Base-by-base conservation (phyloP, 768 basidiomycete genomes). In the Lentinula boryana region DNA sequence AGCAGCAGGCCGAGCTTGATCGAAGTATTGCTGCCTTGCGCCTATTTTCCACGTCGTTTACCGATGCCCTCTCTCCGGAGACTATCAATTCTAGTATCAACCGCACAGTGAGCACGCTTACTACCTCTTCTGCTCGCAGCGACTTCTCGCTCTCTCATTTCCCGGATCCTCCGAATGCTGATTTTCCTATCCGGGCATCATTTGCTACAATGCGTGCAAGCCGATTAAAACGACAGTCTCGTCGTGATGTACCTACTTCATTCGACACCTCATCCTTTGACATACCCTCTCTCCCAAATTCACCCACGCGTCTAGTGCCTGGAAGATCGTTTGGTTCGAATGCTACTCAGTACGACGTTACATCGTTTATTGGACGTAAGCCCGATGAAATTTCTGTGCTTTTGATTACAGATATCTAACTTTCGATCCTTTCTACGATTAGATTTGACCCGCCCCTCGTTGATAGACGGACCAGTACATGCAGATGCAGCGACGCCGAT, bases 101-200 rank as follows among this genome's bases (percentile, higher is more conserved):
- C 40, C 55, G 46, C 21, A 49, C 40, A 27, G 9, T 41, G 5
- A 56, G 53, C 49, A 56, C 46, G 15, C 33, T 52, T 21, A 57
- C 35, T 12, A 52, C 38, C 27, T 60, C 43, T 21, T 52, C 54
- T 49, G 54, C 38, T 74, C 69, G 70, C 16, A 77, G 76, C 64
- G 86, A 87, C n/a, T 83, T 90, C 62, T 89, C 89, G 3, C 72
- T 91, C 56, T 89, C 87, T 64, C 76, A 78, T 48, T 91, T 91
- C 72, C 89, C 88, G 4, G 72, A 78, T 38, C 89, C 88, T 36
- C 88, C 89, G 15, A 65, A 65, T 64, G 70, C 62, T 61, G 51
- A 68, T 64, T 15, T 56, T 9, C 32, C 53, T 58, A 4, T 33
- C 8, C 40, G 43, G 32, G 51, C 35, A n/a, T 53, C 44, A 46